These are phyloP conservation scores for Chernovozyma aurita DNA, from an alignment of 1,139 yeast species.

Conservation along the genomic window DNA sequence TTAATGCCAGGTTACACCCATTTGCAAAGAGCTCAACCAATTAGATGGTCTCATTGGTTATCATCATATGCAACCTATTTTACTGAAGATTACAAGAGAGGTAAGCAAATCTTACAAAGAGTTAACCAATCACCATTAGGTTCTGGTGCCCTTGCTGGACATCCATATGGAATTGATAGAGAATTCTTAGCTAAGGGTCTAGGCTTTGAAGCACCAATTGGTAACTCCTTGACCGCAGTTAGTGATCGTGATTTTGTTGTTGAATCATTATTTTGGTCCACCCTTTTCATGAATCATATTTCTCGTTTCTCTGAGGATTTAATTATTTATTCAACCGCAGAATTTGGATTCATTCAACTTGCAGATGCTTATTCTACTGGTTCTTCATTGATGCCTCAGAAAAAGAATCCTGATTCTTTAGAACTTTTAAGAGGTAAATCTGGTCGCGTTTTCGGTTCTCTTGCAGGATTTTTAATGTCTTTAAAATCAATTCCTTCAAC, in stretches of 20 bases:
- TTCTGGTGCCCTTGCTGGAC: slow-evolving; percentile 97
- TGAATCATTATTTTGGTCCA: slow-evolving; percentile 96
- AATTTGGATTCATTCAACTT: slow-evolving; percentile 86
- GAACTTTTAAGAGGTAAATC: slow-evolving; percentile 95
- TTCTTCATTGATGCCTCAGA: slow-evolving; percentile 97
- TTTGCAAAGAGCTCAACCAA: slow-evolving; percentile 97
- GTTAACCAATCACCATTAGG: slow-evolving; percentile 91
- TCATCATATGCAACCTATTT: slow-evolving; percentile 93
- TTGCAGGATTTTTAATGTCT: slow-evolving; percentile 95
- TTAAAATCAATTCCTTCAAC: slow-evolving; percentile 95
- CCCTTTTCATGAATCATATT: slow-evolving; percentile 90
- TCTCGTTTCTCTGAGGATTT: slow-evolving; percentile 93
- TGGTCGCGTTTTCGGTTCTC: slow-evolving; percentile 93
- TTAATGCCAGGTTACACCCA: slow-evolving; percentile 99
- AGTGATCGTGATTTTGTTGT: slow-evolving; percentile 97
- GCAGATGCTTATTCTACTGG: slow-evolving; percentile 99
- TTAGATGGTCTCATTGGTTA: slow-evolving; percentile 98
- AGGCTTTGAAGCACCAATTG: slow-evolving; percentile 81
- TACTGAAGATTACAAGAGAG: slow-evolving; percentile 82
- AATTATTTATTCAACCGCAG: slow-evolving; percentile 94
- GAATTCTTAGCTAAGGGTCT: slow-evolving; percentile 76
- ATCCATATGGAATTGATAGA: slow-evolving; percentile 96
- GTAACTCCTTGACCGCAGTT: slow-evolving; percentile 92
- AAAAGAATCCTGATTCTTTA: slow-evolving; percentile 94
- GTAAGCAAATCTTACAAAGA: slow-evolving; percentile 74